Evolutionary conservation across 495 filamentous ascomycete genomes (phyloP).

Genomic region (Penicillium fimorum): DNA sequence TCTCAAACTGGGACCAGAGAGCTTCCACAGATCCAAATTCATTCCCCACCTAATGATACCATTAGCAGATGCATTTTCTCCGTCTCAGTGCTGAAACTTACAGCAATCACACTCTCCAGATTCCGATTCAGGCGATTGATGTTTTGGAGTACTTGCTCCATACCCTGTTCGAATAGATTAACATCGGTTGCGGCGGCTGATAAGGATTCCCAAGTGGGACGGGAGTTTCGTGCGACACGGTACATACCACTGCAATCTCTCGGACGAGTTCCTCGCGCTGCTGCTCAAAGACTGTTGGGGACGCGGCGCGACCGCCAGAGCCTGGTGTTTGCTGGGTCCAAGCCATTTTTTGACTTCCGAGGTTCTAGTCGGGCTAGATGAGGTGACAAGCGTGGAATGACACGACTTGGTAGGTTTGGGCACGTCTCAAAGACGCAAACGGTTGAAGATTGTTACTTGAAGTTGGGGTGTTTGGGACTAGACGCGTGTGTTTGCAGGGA

Average conservation of each 20-base stretch:
- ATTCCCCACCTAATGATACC: constrained; percentile 70
- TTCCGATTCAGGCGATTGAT: constrained; percentile 94
- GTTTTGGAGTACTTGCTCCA: constrained; percentile 93
- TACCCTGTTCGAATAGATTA: constrained; percentile 55
- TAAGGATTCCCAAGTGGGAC: background rate
- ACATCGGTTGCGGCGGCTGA: background rate
- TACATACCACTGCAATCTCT: constrained; percentile 73
- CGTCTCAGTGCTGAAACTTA: constrained; percentile 35
- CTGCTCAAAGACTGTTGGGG: constrained; percentile 65
- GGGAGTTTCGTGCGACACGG: background rate
- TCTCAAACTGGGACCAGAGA: constrained; percentile 95
- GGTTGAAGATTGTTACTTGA: background rate
- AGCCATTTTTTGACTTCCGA: constrained; percentile 11
- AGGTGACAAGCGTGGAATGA: background rate
- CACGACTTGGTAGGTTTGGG: background rate
- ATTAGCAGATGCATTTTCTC: background rate
- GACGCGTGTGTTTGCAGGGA: background rate
- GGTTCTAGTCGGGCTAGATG: background rate
- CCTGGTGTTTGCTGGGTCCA: constrained; percentile 24
- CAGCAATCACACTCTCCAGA: constrained; percentile 87
- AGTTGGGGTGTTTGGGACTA: background rate
- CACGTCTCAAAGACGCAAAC: background rate
- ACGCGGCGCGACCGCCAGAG: constrained; percentile 34
- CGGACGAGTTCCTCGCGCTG: constrained; percentile 74
- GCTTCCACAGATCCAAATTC: constrained; percentile 96